Percentiles rank a stretch among this genome's conserved stretches.
Conservation (phyloP, 768 basidiomycete genomes). For the Kwoniella dendrophila region DNA sequence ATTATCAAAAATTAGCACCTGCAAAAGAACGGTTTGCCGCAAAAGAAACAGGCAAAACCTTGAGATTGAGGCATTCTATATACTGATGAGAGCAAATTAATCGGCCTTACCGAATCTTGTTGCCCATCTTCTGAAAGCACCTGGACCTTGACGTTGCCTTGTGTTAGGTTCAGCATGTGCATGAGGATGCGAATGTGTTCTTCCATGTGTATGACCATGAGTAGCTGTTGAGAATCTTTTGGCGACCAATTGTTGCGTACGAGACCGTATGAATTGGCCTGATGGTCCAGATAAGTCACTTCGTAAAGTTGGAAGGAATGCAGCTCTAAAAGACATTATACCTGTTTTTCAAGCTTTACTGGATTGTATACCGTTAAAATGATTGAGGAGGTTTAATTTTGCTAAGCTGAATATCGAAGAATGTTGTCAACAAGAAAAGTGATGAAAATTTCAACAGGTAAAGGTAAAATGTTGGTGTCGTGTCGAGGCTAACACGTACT, state of each 20-base stretch:
- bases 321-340: slow-evolving; percentile 14
- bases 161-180: slow-evolving; percentile 2
- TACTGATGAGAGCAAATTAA: background rate
- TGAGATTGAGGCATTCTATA: no score
- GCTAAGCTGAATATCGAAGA: no score
- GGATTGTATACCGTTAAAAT: no score
- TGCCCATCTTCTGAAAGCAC: slow-evolving; percentile 40
- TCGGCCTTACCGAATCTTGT: slow-evolving; percentile 34
- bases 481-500: no score
- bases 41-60: no score
- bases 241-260: background rate
- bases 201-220: background rate
- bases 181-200: slow-evolving; percentile 1
- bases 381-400: no score
- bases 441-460: no score
- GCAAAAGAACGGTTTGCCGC: no score
- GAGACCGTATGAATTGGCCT: background rate
- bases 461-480: no score
- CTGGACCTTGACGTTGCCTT: slow-evolving; percentile 17
- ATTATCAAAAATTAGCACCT: no score
- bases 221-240: slow-evolving; percentile 9
- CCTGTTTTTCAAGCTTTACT: background rate
- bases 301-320: slow-evolving; percentile 10
- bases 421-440: no score
- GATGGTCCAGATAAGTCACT: slow-evolving; percentile 6